A percentile compares a stretch with the other conserved stretches of the same genome.
These are phyloP conservation scores for Phytophthora vignae DNA, from an alignment of 352 stramenopile genomes.

Conservation along the genomic window DNA sequence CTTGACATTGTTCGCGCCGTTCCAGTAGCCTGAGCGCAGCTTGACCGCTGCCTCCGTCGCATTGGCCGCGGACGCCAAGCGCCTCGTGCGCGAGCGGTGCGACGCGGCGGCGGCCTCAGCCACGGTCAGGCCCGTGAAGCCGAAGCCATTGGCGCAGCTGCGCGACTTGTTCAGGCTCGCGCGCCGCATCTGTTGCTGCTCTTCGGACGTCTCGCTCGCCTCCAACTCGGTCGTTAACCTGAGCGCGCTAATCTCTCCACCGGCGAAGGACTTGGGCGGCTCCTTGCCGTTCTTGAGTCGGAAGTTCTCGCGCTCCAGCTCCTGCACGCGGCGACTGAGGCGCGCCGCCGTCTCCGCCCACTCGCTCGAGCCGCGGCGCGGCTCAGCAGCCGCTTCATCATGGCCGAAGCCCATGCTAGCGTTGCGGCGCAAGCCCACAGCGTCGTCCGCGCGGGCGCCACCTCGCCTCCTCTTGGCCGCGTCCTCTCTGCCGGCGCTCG, in stretches of 20 bases:
- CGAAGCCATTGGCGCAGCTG: constrained; percentile 67
- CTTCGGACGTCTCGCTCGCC: constrained; percentile 5
- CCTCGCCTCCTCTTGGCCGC: constrained; percentile 15
- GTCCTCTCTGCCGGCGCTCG: constrained; percentile 11
- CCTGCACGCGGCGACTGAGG: constrained; percentile 64
- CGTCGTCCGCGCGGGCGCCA: constrained; percentile 8
- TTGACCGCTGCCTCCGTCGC: constrained; percentile 38
- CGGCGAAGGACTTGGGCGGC: constrained; percentile 47
- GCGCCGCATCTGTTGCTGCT: constrained; percentile 17
- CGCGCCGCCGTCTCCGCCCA: constrained; percentile 63
- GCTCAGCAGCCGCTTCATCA: not conserved
- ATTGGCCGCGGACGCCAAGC: constrained; percentile 31
- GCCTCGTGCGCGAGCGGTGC: constrained; percentile 62
- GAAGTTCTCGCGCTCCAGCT: constrained; percentile 76
- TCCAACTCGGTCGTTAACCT: constrained; percentile 17
- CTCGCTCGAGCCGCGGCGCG: constrained; percentile 42
- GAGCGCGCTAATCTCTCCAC: constrained; percentile 41
- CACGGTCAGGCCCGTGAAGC: constrained; percentile 62
- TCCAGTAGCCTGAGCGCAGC: constrained; percentile 76
- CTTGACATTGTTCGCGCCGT: constrained; percentile 72
- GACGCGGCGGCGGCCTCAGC: constrained; percentile 71
- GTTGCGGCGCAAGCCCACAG: constrained; percentile 7
- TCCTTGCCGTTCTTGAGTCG: constrained; percentile 50
- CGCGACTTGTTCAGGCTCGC: constrained; percentile 60
- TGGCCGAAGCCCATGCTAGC: not conserved